Percentiles rank a stretch among this genome's conserved stretches.
These are phyloP conservation scores for Escallonia herrerae DNA, from an alignment of 129 eudicot species.

Conservation along the genomic window DNA sequence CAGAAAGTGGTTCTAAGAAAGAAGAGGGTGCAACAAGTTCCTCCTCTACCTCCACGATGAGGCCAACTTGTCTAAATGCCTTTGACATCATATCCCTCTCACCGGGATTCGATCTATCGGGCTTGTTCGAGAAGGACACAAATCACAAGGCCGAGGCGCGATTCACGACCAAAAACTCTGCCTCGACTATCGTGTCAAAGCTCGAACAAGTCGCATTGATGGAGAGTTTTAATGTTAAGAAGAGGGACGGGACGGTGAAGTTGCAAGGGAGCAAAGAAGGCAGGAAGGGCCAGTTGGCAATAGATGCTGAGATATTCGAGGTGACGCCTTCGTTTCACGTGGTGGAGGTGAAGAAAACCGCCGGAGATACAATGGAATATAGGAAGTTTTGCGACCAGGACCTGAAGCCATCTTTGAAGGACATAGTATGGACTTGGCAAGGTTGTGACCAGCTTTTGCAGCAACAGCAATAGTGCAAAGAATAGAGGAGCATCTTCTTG, in stretches of 20 bases:
- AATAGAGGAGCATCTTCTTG: neutral
- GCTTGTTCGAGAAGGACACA: slow-evolving; percentile 41
- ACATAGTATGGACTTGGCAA: slow-evolving; percentile 70
- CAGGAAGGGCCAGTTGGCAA: slow-evolving; percentile 56
- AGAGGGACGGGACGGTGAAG: slow-evolving; percentile 46
- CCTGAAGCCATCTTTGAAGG: slow-evolving; percentile 64
- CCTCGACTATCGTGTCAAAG: slow-evolving; percentile 48
- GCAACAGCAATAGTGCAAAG: neutral
- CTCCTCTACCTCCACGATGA: slow-evolving; percentile 16
- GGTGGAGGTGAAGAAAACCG: slow-evolving; percentile 69
- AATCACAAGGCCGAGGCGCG: slow-evolving; percentile 30
- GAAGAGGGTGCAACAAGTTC: slow-evolving; percentile 9
- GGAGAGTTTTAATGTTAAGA: slow-evolving; percentile 47
- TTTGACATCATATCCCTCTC: slow-evolving; percentile 80
- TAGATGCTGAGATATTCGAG: slow-evolving; percentile 71
- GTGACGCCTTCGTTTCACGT: slow-evolving; percentile 61
- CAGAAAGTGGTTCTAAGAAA: slow-evolving; percentile 8
- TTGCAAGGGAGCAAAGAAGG: slow-evolving; percentile 56
- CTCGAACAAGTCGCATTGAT: slow-evolving; percentile 51
- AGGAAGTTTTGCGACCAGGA: slow-evolving; percentile 49
- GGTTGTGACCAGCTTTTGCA: slow-evolving; percentile 34
- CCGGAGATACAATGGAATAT: slow-evolving; percentile 73
- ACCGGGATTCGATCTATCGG: slow-evolving; percentile 56
- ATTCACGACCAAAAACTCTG: slow-evolving; percentile 51
- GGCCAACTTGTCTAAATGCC: slow-evolving; percentile 60